phyloP scores from a whole-genome alignment of 305 asterid species.

The Coffea humblotiana region DNA sequence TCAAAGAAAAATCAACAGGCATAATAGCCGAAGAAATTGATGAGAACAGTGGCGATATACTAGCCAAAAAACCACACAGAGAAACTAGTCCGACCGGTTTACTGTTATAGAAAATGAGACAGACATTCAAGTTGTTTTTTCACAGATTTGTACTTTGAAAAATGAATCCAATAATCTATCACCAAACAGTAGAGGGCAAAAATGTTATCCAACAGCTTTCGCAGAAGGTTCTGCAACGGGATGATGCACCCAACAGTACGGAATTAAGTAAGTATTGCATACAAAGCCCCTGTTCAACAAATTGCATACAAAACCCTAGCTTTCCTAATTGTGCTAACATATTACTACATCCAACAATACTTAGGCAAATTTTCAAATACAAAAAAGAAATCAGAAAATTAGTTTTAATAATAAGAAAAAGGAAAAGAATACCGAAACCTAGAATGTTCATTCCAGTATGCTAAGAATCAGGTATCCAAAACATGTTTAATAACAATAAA shows the following conservation, averaged over 20 bases:
- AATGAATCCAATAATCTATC: background rate
- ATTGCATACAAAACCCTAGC: background rate
- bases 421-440: background rate
- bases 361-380: background rate
- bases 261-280: background rate
- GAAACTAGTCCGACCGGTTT: background rate
- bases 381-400: background rate
- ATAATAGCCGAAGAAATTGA: background rate
- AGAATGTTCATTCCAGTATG: background rate
- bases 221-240: background rate
- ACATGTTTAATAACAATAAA: no score
- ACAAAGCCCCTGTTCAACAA: background rate
- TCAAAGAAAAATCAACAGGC: conserved; percentile 1
- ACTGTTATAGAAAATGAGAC: background rate
- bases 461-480: no score
- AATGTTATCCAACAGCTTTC: background rate
- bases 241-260: background rate
- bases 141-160: background rate
- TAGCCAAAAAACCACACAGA: background rate
- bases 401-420: background rate
- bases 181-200: background rate
- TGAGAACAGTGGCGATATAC: background rate
- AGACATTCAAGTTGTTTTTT: background rate
- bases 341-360: background rate
- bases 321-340: background rate